Conservation (phyloP, 768 basidiomycete species). For the Lyophyllum shimeji region DNA sequence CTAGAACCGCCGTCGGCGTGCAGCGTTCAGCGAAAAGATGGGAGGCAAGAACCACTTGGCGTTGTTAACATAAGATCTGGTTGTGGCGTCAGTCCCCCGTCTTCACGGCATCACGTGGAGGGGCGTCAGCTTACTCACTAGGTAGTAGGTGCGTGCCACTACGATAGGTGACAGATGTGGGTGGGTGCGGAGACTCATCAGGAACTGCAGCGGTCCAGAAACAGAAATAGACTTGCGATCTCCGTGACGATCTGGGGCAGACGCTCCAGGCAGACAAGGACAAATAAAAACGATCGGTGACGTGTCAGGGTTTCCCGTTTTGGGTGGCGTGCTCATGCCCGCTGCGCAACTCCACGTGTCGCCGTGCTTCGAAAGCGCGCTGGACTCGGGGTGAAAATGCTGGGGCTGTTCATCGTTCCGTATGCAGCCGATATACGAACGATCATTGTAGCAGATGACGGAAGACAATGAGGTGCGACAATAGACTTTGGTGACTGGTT, state of each 20-base stretch:
- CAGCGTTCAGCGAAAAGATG: no score
- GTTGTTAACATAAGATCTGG: no score
- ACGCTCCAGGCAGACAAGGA: background rate
- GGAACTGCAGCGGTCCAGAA: no score
- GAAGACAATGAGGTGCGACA: background rate
- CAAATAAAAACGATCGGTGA: background rate
- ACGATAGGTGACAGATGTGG: background rate
- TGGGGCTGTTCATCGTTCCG: background rate
- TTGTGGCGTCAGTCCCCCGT: no score
- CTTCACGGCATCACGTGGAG: no score
- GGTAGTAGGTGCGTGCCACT: no score
- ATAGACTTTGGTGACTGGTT: background rate
- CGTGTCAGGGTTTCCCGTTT: background rate
- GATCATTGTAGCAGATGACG: background rate
- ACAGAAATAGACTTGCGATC: background rate
- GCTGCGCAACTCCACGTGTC: background rate
- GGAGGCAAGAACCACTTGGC: no score
- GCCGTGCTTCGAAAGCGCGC: background rate
- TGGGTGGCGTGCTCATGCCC: background rate
- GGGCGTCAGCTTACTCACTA: no score
- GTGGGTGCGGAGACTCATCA: background rate
- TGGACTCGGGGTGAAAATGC: background rate
- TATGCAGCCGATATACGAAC: background rate
- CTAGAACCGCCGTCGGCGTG: no score
- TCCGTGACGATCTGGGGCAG: background rate